Percentiles rank a stretch among this genome's conserved stretches.
phyloP scores from a whole-genome alignment of 2,329 filamentous ascomycete species.

The Beauveria bassiana region DNA sequence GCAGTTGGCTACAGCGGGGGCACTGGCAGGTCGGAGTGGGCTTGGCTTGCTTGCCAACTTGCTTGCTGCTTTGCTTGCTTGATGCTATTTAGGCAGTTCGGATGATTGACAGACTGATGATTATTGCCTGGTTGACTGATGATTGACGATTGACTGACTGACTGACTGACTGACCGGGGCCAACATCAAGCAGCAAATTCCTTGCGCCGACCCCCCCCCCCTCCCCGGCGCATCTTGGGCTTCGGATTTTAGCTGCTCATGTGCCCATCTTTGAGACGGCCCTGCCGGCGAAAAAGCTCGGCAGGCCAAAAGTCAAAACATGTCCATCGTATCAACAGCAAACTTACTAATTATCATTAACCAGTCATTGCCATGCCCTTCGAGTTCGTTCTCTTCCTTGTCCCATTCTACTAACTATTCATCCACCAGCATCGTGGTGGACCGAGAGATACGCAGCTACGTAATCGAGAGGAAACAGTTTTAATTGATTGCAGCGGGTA shows the following conservation, averaged over 20 bases:
- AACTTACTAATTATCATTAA: background rate
- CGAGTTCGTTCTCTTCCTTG: background rate
- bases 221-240: background rate
- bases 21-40: background rate
- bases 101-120: background rate
- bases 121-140: background rate
- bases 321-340: constrained; percentile 16
- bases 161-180: background rate
- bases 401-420: background rate
- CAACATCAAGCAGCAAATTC: no score
- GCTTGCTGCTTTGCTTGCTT: background rate
- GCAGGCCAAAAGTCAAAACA: constrained; percentile 23
- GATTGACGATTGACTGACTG: background rate
- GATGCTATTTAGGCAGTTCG: background rate
- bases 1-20: background rate
- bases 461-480: background rate
- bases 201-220: no score
- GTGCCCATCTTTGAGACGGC: constrained; percentile 38
- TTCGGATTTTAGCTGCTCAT: constrained; percentile 28
- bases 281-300: constrained; percentile 27
- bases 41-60: background rate
- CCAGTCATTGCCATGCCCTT: background rate
- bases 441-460: background rate
- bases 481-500: background rate
- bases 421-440: background rate